phyloP scores from a whole-genome alignment of 2,329 filamentous ascomycete species.

The Coniosporium tulheliwenetii region DNA sequence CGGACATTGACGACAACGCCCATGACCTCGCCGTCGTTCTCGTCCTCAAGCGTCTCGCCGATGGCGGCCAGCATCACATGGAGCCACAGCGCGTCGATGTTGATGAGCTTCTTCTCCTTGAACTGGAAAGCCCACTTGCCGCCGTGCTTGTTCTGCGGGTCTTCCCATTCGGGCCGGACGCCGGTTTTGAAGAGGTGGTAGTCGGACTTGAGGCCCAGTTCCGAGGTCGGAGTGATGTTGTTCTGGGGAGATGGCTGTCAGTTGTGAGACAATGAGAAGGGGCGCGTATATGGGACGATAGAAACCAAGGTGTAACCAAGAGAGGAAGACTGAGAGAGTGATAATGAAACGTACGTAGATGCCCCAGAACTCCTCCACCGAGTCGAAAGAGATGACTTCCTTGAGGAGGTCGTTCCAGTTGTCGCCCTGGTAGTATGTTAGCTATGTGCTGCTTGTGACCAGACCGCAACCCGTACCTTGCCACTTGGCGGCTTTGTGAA shows the following conservation, averaged over 20 bases:
- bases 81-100: constrained; percentile 92
- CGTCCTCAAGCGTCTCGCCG: constrained; percentile 90
- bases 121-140: constrained; percentile 98
- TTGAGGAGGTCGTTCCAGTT: constrained; percentile 98
- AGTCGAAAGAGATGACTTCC: constrained; percentile 97
- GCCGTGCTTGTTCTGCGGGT: constrained; percentile 95
- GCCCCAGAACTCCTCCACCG: constrained; percentile 98
- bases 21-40: constrained; percentile 95
- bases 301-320: too few relatives aligned
- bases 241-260: constrained; percentile 44
- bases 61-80: constrained; percentile 94
- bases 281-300: neutral
- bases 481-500: constrained; percentile 96
- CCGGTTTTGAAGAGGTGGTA: constrained; percentile 99
- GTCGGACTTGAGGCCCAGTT: constrained; percentile 93
- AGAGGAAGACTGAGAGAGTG: too few relatives aligned
- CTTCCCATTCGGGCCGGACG: constrained; percentile 96
- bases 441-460: constrained; percentile 4
- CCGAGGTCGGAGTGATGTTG: constrained; percentile 93
- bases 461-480: constrained; percentile 47
- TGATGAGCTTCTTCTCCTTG: constrained; percentile 84
- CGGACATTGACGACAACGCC: constrained; percentile 97
- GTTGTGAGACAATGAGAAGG: constrained; percentile 2
- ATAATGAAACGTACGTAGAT: constrained; percentile 62
- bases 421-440: constrained; percentile 46